These are phyloP conservation scores for Jacaranda copaia DNA, from an alignment of 257 asterid species.

Conservation along the genomic window DNA sequence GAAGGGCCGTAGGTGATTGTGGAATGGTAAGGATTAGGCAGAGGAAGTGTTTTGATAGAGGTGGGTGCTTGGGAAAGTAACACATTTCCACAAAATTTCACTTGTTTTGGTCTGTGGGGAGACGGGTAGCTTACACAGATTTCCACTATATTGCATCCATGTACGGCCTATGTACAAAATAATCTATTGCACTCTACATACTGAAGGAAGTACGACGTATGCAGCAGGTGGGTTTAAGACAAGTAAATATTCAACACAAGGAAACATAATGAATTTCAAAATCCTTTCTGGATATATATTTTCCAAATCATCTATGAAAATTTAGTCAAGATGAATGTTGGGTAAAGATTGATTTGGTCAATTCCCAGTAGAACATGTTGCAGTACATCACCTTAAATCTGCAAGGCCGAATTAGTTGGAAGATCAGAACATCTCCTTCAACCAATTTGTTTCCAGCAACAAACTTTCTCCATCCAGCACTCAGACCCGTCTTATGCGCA, in stretches of 20 bases:
- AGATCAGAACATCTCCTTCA: slow-evolving; percentile 87
- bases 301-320: background rate
- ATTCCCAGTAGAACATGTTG: slow-evolving; percentile 13
- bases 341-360: slow-evolving; percentile 8
- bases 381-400: slow-evolving; percentile 67
- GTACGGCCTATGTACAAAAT: background rate
- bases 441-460: slow-evolving; percentile 76
- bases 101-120: background rate
- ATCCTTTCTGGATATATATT: background rate
- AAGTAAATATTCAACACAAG: slow-evolving; percentile 5
- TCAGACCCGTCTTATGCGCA: slow-evolving; percentile 82
- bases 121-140: background rate
- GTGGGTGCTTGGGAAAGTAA: background rate
- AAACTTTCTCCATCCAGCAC: slow-evolving; percentile 96
- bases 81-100: background rate
- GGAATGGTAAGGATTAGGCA: background rate
- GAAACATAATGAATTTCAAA: slow-evolving; percentile 15
- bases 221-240: background rate
- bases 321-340: background rate
- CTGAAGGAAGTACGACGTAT: background rate
- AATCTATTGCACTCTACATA: background rate
- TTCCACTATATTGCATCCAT: too few species aligned
- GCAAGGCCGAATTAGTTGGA: slow-evolving; percentile 64
- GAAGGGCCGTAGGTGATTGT: background rate
- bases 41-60: background rate